These are phyloP conservation scores for Inonotus hispidus DNA, from an alignment of 1,284 basidiomycete species.

Conservation along the genomic window DNA sequence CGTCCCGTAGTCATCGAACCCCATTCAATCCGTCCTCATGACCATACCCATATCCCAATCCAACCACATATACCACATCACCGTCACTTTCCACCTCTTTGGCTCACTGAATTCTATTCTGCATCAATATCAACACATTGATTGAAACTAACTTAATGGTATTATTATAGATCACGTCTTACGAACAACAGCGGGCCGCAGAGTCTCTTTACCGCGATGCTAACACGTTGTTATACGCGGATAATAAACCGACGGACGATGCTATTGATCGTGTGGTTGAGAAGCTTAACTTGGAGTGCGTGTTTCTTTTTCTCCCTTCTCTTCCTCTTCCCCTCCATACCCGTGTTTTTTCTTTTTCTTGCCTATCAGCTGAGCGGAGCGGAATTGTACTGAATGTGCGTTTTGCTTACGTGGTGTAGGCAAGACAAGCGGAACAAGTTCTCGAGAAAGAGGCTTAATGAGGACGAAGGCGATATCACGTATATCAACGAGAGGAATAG, in stretches of 20 bases:
- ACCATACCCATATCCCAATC: background rate
- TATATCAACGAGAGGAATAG: constrained; percentile 99
- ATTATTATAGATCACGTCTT: constrained; percentile 40
- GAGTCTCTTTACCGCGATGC: constrained; percentile 87
- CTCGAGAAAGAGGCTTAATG: constrained; percentile 83
- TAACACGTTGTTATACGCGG: constrained; percentile 87
- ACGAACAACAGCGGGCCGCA: constrained; percentile 62
- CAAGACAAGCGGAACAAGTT: constrained; percentile 85
- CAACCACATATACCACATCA: background rate
- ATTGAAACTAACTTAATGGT: background rate
- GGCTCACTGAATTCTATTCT: background rate
- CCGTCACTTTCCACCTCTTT: background rate
- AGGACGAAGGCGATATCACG: constrained; percentile 92
- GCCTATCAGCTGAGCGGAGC: no score
- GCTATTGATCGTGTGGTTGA: constrained; percentile 89
- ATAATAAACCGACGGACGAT: constrained; percentile 91
- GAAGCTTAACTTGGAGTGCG: constrained; percentile 93
- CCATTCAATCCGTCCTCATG: background rate
- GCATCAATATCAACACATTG: no score
- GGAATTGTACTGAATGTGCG: no score
- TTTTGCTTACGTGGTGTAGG: constrained; percentile 39
- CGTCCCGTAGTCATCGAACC: no score
- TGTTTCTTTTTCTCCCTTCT: constrained; percentile 23
- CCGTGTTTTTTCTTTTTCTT: background rate
- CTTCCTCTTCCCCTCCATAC: constrained; percentile 10